Conservation (phyloP, 371 early-diverging fungal species). For the Lichtheimia ramosa region DNA sequence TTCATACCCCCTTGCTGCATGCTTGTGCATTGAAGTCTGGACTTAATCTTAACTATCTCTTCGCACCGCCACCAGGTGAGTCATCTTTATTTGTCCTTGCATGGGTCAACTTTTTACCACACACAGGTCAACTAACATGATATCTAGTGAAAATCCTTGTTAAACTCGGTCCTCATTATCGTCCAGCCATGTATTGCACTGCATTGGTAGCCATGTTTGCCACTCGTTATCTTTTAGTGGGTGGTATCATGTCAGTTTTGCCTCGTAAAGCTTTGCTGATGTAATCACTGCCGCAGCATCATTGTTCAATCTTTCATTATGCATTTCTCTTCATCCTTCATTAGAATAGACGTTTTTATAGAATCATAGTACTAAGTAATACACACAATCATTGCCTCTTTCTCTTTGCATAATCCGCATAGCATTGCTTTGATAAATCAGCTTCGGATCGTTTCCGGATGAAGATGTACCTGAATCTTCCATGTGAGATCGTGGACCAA, state of each 20-base stretch:
- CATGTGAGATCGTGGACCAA: too few relatives aligned
- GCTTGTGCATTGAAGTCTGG: conserved; percentile 53
- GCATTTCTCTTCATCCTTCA: too few relatives aligned
- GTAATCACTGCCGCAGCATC: too few relatives aligned
- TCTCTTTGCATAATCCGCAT: too few relatives aligned
- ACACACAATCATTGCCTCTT: too few relatives aligned
- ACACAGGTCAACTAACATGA: too few relatives aligned
- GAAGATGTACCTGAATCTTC: too few relatives aligned
- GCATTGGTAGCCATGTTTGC: conserved; percentile 29
- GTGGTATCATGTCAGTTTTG: conserved; percentile 19
- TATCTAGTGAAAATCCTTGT: conserved; percentile 37
- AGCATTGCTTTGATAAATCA: too few relatives aligned
- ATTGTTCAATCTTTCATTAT: too few relatives aligned
- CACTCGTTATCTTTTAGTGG: conserved; percentile 21
- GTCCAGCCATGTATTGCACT: conserved; percentile 38
- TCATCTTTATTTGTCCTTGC: neutral
- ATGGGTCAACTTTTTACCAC: neutral
- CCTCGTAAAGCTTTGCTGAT: conserved; percentile 16
- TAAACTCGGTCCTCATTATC: conserved; percentile 39
- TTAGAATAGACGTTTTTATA: too few relatives aligned
- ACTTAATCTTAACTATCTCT: conserved; percentile 61
- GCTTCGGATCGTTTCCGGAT: too few relatives aligned
- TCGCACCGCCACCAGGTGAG: conserved; percentile 60
- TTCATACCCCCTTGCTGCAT: conserved; percentile 56
- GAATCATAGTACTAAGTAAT: too few relatives aligned